A percentile compares a stretch with the other conserved stretches of the same genome.
These are phyloP conservation scores for Neurospora sp. DNA, from an alignment of 495 filamentous ascomycete species.

Conservation along the genomic window DNA sequence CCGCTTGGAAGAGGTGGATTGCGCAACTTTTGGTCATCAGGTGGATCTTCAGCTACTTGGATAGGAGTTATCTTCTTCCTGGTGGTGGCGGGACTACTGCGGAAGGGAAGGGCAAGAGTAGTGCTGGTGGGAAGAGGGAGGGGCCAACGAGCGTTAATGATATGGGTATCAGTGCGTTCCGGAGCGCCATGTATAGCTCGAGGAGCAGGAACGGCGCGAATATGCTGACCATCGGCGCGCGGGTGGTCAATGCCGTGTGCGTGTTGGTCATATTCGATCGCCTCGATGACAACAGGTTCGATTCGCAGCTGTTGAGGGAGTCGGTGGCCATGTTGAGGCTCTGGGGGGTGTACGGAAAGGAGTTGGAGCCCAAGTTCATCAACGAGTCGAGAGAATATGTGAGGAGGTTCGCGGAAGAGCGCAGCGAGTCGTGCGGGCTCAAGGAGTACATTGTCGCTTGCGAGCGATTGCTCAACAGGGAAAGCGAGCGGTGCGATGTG, in stretches of 20 bases:
- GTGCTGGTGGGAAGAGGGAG: slow-evolving; percentile 26
- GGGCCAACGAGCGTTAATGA: slow-evolving; percentile 37
- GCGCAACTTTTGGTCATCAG: slow-evolving; percentile 65
- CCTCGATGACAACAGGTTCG: slow-evolving; percentile 36
- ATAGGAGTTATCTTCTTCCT: slow-evolving; percentile 73
- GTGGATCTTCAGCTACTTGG: slow-evolving; percentile 85
- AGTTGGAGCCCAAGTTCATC: slow-evolving; percentile 72
- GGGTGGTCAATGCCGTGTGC: slow-evolving; percentile 62
- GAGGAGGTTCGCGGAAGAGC: slow-evolving; percentile 50
- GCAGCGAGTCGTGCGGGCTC: slow-evolving; percentile 46
- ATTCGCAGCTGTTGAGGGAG: slow-evolving; percentile 51
- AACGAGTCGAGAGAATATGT: slow-evolving; percentile 55
- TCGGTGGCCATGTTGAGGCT: slow-evolving; percentile 72
- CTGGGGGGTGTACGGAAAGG: slow-evolving; percentile 62
- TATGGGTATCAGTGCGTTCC: slow-evolving; percentile 47
- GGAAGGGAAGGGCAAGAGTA: slow-evolving; percentile 19
- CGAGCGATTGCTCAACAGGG: slow-evolving; percentile 53
- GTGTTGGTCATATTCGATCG: slow-evolving; percentile 68
- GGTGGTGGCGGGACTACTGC: neutral
- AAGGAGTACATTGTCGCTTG: slow-evolving; percentile 61
- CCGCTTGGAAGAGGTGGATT: slow-evolving; percentile 71
- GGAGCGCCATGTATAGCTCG: slow-evolving; percentile 44
- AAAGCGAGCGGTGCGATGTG: slow-evolving; percentile 61
- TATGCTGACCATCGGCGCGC: slow-evolving; percentile 36
- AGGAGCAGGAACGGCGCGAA: slow-evolving; percentile 37